Evolutionary conservation across 768 basidiomycete species (phyloP), one percentile per base, ranked within the genome.

Genomic region (Amanita rubescens): DNA sequence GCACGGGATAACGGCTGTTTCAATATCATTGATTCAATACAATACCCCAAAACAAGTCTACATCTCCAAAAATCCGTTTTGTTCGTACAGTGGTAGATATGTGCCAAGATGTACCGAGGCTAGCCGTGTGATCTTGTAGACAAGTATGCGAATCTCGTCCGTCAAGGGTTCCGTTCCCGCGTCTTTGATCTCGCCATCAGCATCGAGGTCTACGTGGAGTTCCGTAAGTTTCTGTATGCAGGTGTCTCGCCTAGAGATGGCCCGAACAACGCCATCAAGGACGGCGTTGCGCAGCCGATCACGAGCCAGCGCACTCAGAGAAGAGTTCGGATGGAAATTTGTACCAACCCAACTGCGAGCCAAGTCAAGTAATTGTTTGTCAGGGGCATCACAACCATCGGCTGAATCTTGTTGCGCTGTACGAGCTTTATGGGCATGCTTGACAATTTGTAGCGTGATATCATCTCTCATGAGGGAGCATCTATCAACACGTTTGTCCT

Each of bases 71-170:
- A 84, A 83, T 38, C 76, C 80, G 56, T 82, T 77, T 60, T 79
- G 78, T 67, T 87, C 83, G 69, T 93, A 93, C 53, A 90, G 65
- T n/a, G 80, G 78, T 34, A 87, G 71, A 66, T 88, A 91, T 49
- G 87, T 82, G 57, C 82, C 79, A 49, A 89, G 72, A 66, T 93
- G 88, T 59, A 90, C 82, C 44, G 79, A 71, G 2, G 84, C 83
- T 50, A 94, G 75, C 55, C 84, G 81, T 41, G 84, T 77, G 33
- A 91, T 75, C 62, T 85, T 81, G 60, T 88, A 83, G 25, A 79
- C 80, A 46, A 94, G 77, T 15, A 77, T 73, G 30, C 74, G 74
- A 47, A 87, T 80, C 67, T 94, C 90, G 37, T 82, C 79, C 52
- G 75, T 67, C 49, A 93, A 73, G 32, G 85, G 78, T 60, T 87